Conservation (phyloP, 2,329 filamentous ascomycete genomes). For the Phoma herbarum region DNA sequence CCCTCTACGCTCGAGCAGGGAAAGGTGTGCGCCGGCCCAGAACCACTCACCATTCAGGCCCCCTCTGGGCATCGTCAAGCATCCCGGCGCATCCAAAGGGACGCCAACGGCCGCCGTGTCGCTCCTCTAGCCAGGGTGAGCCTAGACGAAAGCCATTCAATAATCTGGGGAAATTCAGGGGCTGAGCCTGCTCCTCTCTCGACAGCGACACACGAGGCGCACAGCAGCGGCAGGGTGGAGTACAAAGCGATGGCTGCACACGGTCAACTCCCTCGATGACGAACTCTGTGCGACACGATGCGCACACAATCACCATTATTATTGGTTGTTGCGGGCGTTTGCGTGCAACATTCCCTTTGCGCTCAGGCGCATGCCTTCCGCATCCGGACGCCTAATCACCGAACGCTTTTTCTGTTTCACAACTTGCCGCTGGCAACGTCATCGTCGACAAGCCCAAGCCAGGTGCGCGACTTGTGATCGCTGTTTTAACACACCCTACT, state of each 20-base stretch:
- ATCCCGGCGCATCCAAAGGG: slow-evolving; percentile 30
- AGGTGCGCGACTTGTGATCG: slow-evolving; percentile 14
- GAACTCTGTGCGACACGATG: slow-evolving; percentile 10
- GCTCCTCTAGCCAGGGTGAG: slow-evolving; percentile 31
- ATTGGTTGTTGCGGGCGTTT: slow-evolving; percentile 11
- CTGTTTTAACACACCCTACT: slow-evolving; percentile 17
- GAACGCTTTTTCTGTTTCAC: slow-evolving; percentile 26
- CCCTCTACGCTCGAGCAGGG: slow-evolving; percentile 22
- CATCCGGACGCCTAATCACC: slow-evolving; percentile 20
- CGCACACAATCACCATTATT: slow-evolving; percentile 13
- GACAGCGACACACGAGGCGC: slow-evolving; percentile 12
- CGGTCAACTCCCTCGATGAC: slow-evolving; percentile 15
- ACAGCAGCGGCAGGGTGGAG: slow-evolving; percentile 8
- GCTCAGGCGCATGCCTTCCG: slow-evolving; percentile 22
- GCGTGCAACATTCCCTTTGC: slow-evolving; percentile 17
- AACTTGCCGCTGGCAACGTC: slow-evolving; percentile 30
- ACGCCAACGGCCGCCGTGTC: slow-evolving; percentile 37
- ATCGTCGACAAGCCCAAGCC: slow-evolving; percentile 21
- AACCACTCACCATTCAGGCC: slow-evolving; percentile 22
- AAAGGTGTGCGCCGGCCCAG: slow-evolving; percentile 25
- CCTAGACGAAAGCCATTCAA: slow-evolving; percentile 34
- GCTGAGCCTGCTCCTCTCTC: slow-evolving; percentile 27
- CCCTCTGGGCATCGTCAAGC: slow-evolving; percentile 18
- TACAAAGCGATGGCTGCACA: slow-evolving; percentile 19
- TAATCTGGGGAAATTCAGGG: slow-evolving; percentile 51